Evolutionary conservation across 2,329 filamentous ascomycete genomes (phyloP).

Genomic region (Clonostachys rosea): DNA sequence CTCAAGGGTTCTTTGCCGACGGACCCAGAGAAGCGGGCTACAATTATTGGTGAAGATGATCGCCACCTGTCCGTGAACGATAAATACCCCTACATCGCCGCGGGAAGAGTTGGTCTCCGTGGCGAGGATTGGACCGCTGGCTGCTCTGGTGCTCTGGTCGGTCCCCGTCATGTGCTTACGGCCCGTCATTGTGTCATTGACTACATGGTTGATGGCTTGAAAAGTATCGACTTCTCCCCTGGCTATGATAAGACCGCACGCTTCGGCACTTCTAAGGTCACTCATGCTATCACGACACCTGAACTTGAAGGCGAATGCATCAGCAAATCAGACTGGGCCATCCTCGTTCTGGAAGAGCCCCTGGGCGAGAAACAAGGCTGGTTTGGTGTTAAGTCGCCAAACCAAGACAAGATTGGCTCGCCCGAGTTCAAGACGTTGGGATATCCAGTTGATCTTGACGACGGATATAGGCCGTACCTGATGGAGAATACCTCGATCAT

Average conservation of each 20-base stretch:
- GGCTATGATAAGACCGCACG: constrained; percentile 12
- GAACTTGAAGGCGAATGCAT: constrained; percentile 6
- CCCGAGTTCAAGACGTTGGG: constrained; percentile 10
- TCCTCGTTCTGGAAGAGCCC: constrained; percentile 14
- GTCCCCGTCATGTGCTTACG: constrained; percentile 16
- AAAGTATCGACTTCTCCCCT: constrained; percentile 13
- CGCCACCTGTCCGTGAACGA: too few relatives aligned
- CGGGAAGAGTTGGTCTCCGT: too few relatives aligned
- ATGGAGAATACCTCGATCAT: constrained; percentile 2
- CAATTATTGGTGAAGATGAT: too few relatives aligned
- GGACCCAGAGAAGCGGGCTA: too few relatives aligned
- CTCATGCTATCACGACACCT: background rate
- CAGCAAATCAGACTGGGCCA: constrained; percentile 16
- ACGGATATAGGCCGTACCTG: constrained; percentile 6
- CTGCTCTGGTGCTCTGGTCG: constrained; percentile 16
- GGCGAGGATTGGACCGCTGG: too few relatives aligned
- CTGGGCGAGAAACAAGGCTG: constrained; percentile 14
- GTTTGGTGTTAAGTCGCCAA: constrained; percentile 11
- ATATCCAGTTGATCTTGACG: constrained; percentile 11
- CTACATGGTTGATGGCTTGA: constrained; percentile 7
- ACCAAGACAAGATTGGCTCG: constrained; percentile 3
- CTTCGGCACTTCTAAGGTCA: constrained; percentile 3
- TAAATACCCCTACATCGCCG: too few relatives aligned
- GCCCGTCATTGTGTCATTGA: constrained; percentile 12
- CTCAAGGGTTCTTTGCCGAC: too few relatives aligned